phyloP scores from a whole-genome alignment of 1,139 yeast genomes.

The Nadsonia commutata region DNA sequence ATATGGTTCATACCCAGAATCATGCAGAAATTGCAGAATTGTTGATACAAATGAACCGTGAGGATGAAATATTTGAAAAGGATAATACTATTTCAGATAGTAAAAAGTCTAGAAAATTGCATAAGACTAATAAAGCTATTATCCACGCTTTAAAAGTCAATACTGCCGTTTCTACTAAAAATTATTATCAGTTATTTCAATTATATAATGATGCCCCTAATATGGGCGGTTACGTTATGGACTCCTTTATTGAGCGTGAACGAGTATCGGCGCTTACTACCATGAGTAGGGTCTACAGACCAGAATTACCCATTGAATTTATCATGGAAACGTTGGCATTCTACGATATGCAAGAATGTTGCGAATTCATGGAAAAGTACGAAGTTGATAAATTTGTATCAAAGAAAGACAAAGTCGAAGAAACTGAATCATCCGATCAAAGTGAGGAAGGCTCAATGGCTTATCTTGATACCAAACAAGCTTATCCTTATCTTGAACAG shows the following conservation, averaged over 20 bases:
- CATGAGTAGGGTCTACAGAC: slow-evolving; percentile 48
- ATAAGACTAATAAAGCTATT: slow-evolving; percentile 21
- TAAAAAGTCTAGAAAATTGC: slow-evolving; percentile 12
- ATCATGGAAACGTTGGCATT: slow-evolving; percentile 37
- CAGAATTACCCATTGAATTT: slow-evolving; percentile 31
- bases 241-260: slow-evolving; percentile 38
- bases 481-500: slow-evolving; percentile 33
- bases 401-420: slow-evolving; percentile 1
- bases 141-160: slow-evolving; percentile 32
- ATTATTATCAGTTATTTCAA: slow-evolving; percentile 41
- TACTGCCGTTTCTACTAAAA: slow-evolving; percentile 28
- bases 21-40: slow-evolving; percentile 19
- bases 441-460: slow-evolving; percentile 4
- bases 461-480: slow-evolving; percentile 24
- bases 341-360: slow-evolving; percentile 21
- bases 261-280: slow-evolving; percentile 45
- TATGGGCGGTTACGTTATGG: slow-evolving; percentile 30
- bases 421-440: slow-evolving; percentile 3
- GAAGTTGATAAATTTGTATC: slow-evolving; percentile 28
- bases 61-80: slow-evolving; percentile 7
- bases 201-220: slow-evolving; percentile 29
- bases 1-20: slow-evolving; percentile 67
- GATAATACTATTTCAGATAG: background rate
- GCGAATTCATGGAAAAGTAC: slow-evolving; percentile 29
- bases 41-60: slow-evolving; percentile 17